Percentiles rank a stretch among this genome's conserved stretches.
phyloP scores from a whole-genome alignment of 495 filamentous ascomycete genomes.

The Trichoderma reesei region DNA sequence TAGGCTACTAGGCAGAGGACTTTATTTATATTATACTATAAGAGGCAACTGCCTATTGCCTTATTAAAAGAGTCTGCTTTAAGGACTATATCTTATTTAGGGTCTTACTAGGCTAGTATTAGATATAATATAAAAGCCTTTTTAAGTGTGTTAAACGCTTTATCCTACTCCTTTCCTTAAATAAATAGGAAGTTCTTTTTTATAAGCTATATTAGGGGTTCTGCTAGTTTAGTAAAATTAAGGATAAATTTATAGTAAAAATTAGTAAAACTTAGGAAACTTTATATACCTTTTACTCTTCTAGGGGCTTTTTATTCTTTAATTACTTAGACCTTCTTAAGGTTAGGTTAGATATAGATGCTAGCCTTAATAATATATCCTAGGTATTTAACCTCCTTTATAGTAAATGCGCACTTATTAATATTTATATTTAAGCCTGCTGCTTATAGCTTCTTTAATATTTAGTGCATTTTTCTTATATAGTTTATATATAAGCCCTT shows the following conservation, averaged over 20 bases:
- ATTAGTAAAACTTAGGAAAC: background rate
- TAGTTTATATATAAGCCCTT: background rate
- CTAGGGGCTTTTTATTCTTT: background rate
- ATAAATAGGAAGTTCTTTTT: background rate
- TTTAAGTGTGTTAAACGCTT: background rate
- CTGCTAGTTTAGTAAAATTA: background rate
- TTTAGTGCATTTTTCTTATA: background rate
- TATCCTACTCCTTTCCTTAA: background rate
- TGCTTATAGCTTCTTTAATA: background rate
- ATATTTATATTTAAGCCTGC: background rate
- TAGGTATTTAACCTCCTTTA: background rate
- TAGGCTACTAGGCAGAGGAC: background rate
- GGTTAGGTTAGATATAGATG: background rate
- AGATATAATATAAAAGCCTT: background rate
- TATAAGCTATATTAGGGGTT: background rate
- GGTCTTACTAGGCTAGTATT: background rate
- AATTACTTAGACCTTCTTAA: background rate
- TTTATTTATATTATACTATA: background rate
- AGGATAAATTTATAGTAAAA: background rate
- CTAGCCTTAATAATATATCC: background rate
- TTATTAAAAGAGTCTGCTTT: background rate
- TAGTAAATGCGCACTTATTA: background rate
- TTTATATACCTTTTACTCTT: background rate
- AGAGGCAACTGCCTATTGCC: background rate
- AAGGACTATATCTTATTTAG: background rate